Conservation (phyloP, 768 basidiomycete species). For the Rhodotorula diobovata region DNA sequence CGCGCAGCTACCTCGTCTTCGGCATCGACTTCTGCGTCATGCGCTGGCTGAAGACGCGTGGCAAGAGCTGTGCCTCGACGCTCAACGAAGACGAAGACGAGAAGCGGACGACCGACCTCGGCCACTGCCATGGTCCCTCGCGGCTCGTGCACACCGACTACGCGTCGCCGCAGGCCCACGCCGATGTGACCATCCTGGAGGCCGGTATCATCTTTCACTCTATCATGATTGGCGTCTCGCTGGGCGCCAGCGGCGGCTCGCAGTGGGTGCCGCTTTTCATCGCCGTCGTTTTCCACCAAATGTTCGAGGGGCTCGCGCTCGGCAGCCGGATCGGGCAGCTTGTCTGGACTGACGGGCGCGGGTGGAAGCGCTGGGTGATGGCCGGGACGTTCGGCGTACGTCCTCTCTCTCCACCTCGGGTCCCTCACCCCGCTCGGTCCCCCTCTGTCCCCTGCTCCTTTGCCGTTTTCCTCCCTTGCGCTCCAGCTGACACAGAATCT, state of each 20-base stretch:
- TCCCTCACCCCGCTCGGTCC: too few species aligned
- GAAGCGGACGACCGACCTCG: background rate
- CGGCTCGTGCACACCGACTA: slow-evolving; percentile 10
- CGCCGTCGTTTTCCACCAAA: slow-evolving; percentile 46
- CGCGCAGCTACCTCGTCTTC: slow-evolving; percentile 42
- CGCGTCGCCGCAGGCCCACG: slow-evolving; percentile 37
- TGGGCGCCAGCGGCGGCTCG: slow-evolving; percentile 41
- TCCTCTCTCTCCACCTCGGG: background rate
- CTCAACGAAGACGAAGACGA: slow-evolving; percentile 2
- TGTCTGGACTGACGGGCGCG: slow-evolving; percentile 9
- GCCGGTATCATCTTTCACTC: slow-evolving; percentile 44
- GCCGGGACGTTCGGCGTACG: slow-evolving; percentile 20
- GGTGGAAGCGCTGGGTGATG: slow-evolving; percentile 38
- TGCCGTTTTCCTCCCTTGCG: background rate
- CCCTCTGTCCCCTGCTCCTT: background rate
- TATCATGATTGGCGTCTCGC: slow-evolving; percentile 49
- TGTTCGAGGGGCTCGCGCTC: slow-evolving; percentile 45
- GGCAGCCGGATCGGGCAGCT: slow-evolving; percentile 44
- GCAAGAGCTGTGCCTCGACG: background rate
- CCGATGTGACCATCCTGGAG: slow-evolving; percentile 43
- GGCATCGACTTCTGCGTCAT: slow-evolving; percentile 46
- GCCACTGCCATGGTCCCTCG: slow-evolving; percentile 17
- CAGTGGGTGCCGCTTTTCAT: slow-evolving; percentile 47
- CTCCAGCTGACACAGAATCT: background rate
- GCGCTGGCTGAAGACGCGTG: slow-evolving; percentile 33